Conservation (phyloP, 305 asterid species). For the Solanum hybrid region DNA sequence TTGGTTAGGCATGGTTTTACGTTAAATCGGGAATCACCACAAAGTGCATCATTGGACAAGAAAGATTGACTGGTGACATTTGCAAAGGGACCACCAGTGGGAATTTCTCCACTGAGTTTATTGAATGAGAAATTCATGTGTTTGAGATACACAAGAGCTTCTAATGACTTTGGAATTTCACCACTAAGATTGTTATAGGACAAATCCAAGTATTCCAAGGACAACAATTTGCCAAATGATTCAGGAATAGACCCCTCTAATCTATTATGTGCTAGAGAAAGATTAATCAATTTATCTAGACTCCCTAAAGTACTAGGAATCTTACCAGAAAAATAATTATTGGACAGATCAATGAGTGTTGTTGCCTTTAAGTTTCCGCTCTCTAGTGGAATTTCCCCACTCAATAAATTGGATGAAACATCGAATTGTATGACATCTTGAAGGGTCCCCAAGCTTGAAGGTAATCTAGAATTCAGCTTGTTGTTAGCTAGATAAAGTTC, state of each 20-base stretch:
- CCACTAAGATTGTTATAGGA: no score
- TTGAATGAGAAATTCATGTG: accelerated
- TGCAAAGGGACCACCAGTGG: background rate
- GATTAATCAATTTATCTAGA: background rate
- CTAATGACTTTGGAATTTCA: background rate
- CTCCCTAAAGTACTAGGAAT: background rate
- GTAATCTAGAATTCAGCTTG: background rate
- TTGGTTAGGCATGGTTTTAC: background rate
- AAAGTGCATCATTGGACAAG: background rate
- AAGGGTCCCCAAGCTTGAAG: background rate
- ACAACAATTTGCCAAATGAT: background rate
- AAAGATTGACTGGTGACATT: background rate
- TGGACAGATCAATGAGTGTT: background rate
- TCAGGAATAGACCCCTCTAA: background rate
- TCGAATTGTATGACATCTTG: background rate
- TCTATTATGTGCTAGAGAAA: background rate
- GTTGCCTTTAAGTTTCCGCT: background rate
- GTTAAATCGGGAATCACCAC: background rate
- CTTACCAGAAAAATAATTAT: background rate
- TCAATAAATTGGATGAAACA: background rate
- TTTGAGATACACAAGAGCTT: background rate
- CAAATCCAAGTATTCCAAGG: background rate
- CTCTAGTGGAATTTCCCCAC: background rate
- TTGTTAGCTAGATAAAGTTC: accelerated
- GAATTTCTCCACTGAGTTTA: background rate